Base-by-base conservation (phyloP, 208 protist genomes). In the Wallacemonas sp. region DNA sequence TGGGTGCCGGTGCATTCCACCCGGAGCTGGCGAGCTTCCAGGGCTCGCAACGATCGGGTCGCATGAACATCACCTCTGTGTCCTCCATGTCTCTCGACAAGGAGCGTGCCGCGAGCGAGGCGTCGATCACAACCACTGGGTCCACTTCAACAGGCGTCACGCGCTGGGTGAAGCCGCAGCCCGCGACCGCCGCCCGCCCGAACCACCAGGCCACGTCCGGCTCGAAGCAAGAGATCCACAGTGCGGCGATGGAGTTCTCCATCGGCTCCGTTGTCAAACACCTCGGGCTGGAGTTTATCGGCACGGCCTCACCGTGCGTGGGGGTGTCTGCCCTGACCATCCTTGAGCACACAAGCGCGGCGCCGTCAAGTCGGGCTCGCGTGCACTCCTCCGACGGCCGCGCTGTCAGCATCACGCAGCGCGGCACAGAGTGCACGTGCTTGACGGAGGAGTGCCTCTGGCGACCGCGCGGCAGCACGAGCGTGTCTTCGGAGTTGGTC, bases 381-480 rank as follows among this genome's bases (percentile, higher is more conserved):
- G 79, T 78, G 9, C 39, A 15, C 33, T 66, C 42, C 38, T 59
- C 59, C 36, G 30, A 64, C 30, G 68, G 68, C 41, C 62, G 72
- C 63, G 34, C 54, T 4, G 55, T 80, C 5, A 42, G 46, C n/a
- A 69, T 80, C 8, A 28, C 58, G n/a, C 59, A 76, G 38, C 56
- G 47, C 36, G 69, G 66, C n/a, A 38, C 53, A 15, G 53, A 64
- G 46, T 66, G 79, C 41, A 62, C 68, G 47, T 84, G 73, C 38
- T 42, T 69, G 36, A 72, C 64, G 31, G 74, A 84, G 51, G 79
- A 84, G 65, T 78, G 70, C 19, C 39, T 84, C 6, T 62, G 65
- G 53, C 61, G 55, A 6, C 39, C 27, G 45, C 3, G 33, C 34
- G 39, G 55, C 17, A 19, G 30, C 11, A 55, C 19, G 24, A 39